Base-by-base conservation (phyloP, 1,139 yeast genomes). In the Casaregolazyma suthepensis region DNA sequence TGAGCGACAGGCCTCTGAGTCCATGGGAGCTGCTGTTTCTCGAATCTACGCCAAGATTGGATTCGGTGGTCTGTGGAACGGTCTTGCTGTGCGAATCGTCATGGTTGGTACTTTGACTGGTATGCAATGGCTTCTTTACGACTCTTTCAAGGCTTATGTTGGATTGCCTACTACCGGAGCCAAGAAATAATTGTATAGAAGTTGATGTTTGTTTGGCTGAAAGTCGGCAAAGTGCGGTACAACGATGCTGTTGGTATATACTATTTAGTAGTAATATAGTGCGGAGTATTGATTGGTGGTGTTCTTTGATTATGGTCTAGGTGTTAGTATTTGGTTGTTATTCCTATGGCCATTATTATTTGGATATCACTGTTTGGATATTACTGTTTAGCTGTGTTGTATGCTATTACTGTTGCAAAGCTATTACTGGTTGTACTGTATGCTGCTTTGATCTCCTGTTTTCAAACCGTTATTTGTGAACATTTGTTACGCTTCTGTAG, bases 21-120 rank as follows among this genome's bases (percentile, higher is more conserved):
- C 84, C 6, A 76, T 80, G 64, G 84, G 84, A 45, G 74, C 75
- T 50, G 95, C 95, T 17, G 76, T 86, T 53, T 66, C 75, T 59
- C 81, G 93, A 65, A 89, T 91, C 66, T 91, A 90, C 70, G 70
- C 74, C 52, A 79, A 81, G 65, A 90, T 91, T 66, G 98, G 98
- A 5, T 91, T 91, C 69, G 74, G 69, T 40, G 98, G 98, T 31
- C 78, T 91, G 59, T 91, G 97, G 98, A 87, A 87, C 68, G 98
- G 98, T 53, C 80, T 91, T 61, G 87, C 91, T 26, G 93, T 90
- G 59, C 87, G 98, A 80, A 90, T 91, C 63, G 81, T 89, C 59
- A 91, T 91, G 98, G 82, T 91, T 70, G 97, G 97, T 76, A 90
- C 98, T 37, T 80, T 91, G 72, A 91, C 98, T 46, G 96, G 96